Evolutionary conservation across 2,329 filamentous ascomycete genomes (phyloP).

Genomic region (Xylaria hypoxylon): DNA sequence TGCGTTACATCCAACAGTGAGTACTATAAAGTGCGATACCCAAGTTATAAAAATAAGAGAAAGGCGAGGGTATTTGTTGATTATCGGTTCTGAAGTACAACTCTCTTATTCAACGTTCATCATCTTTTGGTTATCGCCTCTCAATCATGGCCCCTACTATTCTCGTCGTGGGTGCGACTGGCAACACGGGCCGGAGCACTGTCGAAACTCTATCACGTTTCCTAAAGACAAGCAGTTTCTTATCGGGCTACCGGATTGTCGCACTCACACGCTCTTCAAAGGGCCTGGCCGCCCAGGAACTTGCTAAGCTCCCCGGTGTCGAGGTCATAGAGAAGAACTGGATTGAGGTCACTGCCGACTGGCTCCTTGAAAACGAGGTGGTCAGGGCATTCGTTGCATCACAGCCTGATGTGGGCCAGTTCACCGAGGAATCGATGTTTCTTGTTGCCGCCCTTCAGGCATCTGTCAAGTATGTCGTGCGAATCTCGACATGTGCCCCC

Average conservation of each 20-base stretch:
- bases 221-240: conserved; percentile 1
- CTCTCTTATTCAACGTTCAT: not conserved
- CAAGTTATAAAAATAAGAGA: not conserved
- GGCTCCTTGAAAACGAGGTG: conserved; percentile 28
- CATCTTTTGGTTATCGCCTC: not conserved
- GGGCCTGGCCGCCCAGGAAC: conserved; percentile 8
- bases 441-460: conserved; percentile 30
- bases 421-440: conserved; percentile 28
- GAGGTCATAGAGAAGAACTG: conserved; percentile 35
- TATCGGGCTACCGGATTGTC: conserved; percentile 28
- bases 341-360: conserved; percentile 23
- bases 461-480: conserved; percentile 30
- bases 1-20: too few species aligned
- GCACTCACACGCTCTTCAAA: conserved; percentile 32
- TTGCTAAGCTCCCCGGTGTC: conserved; percentile 31
- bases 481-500: conserved; percentile 26
- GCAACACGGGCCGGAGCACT: conserved; percentile 28
- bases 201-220: conserved; percentile 27
- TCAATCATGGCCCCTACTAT: conserved; percentile 32
- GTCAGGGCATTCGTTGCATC: conserved; percentile 32
- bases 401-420: not conserved
- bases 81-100: not conserved
- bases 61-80: not conserved
- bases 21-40: not conserved
- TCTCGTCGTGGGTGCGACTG: conserved; percentile 27